Percentiles rank a stretch among this genome's conserved stretches.
Conservation (phyloP, 208 protist species). For the Wallacemonas sp. region DNA sequence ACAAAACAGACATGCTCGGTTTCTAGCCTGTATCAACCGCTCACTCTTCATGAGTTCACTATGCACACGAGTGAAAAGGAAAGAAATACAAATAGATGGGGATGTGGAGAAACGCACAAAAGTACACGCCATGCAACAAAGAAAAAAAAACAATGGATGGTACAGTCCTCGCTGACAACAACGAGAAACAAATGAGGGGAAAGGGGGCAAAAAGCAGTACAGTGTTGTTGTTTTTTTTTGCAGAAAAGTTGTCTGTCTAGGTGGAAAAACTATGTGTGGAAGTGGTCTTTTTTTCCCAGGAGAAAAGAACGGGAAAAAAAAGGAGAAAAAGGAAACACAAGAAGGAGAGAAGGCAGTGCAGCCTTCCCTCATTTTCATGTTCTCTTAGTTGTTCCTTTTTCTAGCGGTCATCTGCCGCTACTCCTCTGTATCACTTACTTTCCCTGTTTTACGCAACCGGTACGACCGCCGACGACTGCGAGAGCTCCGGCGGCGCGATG, state of each 20-base stretch:
- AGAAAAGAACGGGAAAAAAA: not conserved
- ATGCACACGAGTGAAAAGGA: not conserved
- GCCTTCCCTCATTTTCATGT: too few species aligned
- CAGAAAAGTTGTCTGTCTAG: too few species aligned
- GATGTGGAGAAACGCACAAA: too few species aligned
- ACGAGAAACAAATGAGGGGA: slow-evolving; percentile 1
- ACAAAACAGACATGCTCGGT: too few species aligned
- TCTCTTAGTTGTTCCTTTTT: too few species aligned
- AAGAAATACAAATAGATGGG: not conserved
- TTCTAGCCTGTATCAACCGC: too few species aligned
- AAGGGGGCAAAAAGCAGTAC: not conserved
- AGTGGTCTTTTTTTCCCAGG: too few species aligned
- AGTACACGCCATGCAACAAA: not conserved
- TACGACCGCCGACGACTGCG: not conserved
- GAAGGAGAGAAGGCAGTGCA: not conserved
- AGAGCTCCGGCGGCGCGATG: slow-evolving; percentile 25
- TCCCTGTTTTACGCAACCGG: not conserved
- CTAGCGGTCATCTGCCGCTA: too few species aligned
- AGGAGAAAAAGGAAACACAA: not conserved
- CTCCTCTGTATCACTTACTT: too few species aligned
- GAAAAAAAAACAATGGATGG: not conserved
- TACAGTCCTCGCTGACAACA: not conserved
- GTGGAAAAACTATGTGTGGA: too few species aligned
- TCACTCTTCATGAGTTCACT: too few species aligned
- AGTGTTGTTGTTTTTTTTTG: not conserved